Evolutionary conservation across 176 grass and related monocot genomes (phyloP), one percentile per base, ranked within the genome.

Genomic region (Thalia dealbata): DNA sequence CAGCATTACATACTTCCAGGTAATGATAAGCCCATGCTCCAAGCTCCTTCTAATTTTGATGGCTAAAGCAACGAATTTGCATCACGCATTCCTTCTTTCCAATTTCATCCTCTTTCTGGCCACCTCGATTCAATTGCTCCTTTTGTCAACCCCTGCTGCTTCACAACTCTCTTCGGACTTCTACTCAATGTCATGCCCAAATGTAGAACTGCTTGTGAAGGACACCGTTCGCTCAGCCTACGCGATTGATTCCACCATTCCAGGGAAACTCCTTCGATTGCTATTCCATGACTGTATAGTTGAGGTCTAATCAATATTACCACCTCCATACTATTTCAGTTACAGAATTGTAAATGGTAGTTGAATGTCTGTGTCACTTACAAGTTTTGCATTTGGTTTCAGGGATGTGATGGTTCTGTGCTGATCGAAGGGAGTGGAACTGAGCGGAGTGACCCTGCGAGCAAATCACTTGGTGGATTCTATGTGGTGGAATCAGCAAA

Each of bases 241-340:
- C 59, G 69, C 42, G 18, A 65, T 84, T 45, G 93, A 97, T 43
- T 62, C 61, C 25, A 88, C 87, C 3, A 42, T 97, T 61, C 82
- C 87, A 2, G 87, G 82, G 24, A 97, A 97, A 73, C 93, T 97
- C 18, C 93, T 97, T 50, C 81, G 93, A 69, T 79, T 97, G 18
- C 70, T 97, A 44, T 97, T 97, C 83, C 93, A 97, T 69, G 93
- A 97, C 71, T 97, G 93, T 81, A 84, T 97, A 44, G 93, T 96
- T 23, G 84, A 96, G 93, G 93, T 97, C 80, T 24, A 38, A n/a
- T 30, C 63, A 25, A 66, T 10, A 30, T 32, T 46, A 15, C 14
- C 12, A 18, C 21, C 21, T 12, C 55, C 4, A 48, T 10, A 10
- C 0, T 61, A 0, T 24, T 16, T 21, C 19, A 14, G 26, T 27